phyloP scores from a whole-genome alignment of 1,139 yeast species.

The Saccharomyces hybrid region DNA sequence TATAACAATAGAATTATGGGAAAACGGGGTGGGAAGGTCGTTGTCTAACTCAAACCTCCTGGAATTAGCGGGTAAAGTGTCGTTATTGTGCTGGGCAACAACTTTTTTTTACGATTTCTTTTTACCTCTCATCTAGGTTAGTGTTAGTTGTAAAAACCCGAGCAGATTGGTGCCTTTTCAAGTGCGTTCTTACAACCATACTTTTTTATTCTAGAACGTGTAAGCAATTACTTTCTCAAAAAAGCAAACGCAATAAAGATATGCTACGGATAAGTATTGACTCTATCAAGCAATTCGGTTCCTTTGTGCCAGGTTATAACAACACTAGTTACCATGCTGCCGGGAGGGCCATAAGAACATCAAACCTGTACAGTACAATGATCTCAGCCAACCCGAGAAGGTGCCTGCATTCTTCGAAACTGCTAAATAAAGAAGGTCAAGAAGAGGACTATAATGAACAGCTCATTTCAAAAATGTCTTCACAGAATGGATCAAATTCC shows the following conservation, averaged over 20 bases:
- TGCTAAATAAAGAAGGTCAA: background rate
- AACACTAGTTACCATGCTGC: background rate
- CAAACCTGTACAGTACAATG: background rate
- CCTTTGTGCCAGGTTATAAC: background rate
- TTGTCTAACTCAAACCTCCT: background rate
- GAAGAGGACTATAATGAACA: background rate
- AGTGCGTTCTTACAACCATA: background rate
- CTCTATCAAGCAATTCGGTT: background rate
- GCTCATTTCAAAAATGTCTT: background rate
- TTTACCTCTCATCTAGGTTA: background rate
- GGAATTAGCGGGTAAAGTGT: background rate
- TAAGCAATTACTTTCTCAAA: background rate
- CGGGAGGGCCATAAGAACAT: background rate
- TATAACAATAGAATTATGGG: background rate
- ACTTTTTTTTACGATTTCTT: background rate
- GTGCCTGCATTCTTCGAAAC: background rate
- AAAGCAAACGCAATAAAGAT: background rate
- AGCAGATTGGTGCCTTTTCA: background rate
- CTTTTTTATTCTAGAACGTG: background rate
- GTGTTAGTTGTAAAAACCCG: background rate
- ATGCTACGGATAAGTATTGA: background rate
- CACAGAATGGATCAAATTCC: constrained; percentile 4
- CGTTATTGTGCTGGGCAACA: background rate
- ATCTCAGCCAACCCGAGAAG: background rate
- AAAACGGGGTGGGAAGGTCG: background rate